Conservation (phyloP, 1,139 yeast genomes). For the Candida sanyaensis region DNA sequence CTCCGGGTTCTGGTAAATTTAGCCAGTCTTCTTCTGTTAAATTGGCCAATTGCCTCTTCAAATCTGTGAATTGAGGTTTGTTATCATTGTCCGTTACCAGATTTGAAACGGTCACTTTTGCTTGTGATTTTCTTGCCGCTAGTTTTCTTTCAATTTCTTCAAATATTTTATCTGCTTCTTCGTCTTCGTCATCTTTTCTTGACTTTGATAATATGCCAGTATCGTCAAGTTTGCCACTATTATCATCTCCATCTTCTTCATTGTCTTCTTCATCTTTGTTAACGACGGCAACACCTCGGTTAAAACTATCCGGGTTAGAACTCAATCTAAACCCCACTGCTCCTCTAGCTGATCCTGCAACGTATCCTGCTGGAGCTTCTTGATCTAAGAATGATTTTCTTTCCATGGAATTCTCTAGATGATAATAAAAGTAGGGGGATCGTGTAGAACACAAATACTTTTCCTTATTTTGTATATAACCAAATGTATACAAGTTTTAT, state of each 20-base stretch:
- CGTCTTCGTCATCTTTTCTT: slow-evolving; percentile 55
- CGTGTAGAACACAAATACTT: slow-evolving; percentile 8
- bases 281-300: slow-evolving; percentile 38
- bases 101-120: not conserved
- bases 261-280: slow-evolving; percentile 29
- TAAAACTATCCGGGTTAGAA: slow-evolving; percentile 62
- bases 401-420: slow-evolving; percentile 33
- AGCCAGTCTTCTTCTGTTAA: slow-evolving; percentile 80
- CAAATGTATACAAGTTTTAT: no score
- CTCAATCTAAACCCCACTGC: slow-evolving; percentile 91
- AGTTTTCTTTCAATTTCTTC: slow-evolving; percentile 62
- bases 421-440: not conserved
- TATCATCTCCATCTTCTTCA: slow-evolving; percentile 23
- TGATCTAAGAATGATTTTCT: slow-evolving; percentile 73
- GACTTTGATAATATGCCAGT: slow-evolving; percentile 21
- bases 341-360: slow-evolving; percentile 94
- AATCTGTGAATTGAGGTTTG: slow-evolving; percentile 34
- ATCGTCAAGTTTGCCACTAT: slow-evolving; percentile 13
- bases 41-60: slow-evolving; percentile 60
- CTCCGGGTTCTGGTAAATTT: slow-evolving; percentile 84
- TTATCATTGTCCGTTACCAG: slow-evolving; percentile 8
- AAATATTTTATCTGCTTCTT: slow-evolving; percentile 76
- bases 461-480: no score
- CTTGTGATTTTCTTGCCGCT: slow-evolving; percentile 30
- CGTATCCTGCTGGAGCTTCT: slow-evolving; percentile 87